Evolutionary conservation across 805 yeast genomes (phyloP).

Genomic region (Starmerella cellae): DNA sequence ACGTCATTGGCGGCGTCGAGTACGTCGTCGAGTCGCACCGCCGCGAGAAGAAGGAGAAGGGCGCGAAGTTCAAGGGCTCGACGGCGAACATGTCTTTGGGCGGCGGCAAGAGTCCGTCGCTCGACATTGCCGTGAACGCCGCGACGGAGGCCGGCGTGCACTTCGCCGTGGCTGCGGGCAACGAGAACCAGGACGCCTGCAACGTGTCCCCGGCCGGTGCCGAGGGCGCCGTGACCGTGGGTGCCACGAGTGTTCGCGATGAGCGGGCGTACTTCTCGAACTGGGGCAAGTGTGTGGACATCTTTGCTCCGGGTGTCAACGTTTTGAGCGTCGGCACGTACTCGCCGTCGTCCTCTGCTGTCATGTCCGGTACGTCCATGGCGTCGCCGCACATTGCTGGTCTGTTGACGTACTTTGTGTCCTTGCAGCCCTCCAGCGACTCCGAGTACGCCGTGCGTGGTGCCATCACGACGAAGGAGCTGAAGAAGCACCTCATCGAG

Average conservation of each 20-base stretch:
- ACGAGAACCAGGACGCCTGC: conserved; percentile 88
- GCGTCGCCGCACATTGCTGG: conserved; percentile 96
- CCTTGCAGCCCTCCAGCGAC: conserved; percentile 58
- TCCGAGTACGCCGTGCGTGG: conserved; percentile 38
- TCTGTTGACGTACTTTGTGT: conserved; percentile 72
- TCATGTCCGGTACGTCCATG: conserved; percentile 84
- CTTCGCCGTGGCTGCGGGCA: conserved; percentile 95
- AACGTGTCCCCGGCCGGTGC: conserved; percentile 74
- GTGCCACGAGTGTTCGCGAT: conserved; percentile 83
- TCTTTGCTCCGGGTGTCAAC: conserved; percentile 92
- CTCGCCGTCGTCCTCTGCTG: conserved; percentile 24
- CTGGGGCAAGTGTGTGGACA: conserved; percentile 90
- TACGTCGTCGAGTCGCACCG: conserved; percentile 57
- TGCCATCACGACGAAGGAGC: conserved; percentile 39
- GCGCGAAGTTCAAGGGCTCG: conserved; percentile 25
- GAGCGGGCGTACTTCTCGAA: conserved; percentile 90
- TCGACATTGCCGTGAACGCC: conserved; percentile 78
- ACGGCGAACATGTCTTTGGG: conserved; percentile 76
- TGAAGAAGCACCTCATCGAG: conserved; percentile 39
- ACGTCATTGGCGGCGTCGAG: conserved; percentile 47
- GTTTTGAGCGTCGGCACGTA: conserved; percentile 43
- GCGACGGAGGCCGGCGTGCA: conserved; percentile 81
- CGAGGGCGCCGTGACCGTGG: conserved; percentile 62
- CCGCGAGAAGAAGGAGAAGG: conserved; percentile 34
- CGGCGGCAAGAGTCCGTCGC: conserved; percentile 80